Evolutionary conservation across 2,329 filamentous ascomycete genomes (phyloP).

Genomic region (Madurella mycetomatis): DNA sequence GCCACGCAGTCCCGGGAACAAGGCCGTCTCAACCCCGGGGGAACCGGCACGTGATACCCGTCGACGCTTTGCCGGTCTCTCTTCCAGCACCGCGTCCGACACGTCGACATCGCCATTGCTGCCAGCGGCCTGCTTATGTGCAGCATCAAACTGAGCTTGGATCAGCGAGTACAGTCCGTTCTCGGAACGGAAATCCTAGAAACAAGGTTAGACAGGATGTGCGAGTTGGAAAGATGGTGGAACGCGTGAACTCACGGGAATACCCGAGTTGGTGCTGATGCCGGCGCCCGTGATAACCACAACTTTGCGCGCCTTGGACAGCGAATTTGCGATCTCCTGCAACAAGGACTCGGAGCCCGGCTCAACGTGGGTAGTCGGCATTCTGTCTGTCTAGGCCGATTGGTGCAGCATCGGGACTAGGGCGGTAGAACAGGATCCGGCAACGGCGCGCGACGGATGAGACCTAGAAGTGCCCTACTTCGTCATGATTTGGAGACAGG

Average conservation of each 20-base stretch:
- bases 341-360: constrained; percentile 49
- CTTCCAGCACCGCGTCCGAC: constrained; percentile 24
- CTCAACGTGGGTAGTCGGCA: constrained; percentile 56
- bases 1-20: constrained; percentile 8
- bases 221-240: neutral
- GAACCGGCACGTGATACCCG: constrained; percentile 29
- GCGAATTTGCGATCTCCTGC: constrained; percentile 60
- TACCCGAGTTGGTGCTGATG: constrained; percentile 72
- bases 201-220: constrained; percentile 16
- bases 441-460: neutral
- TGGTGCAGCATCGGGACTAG: constrained; percentile 1
- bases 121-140: constrained; percentile 30
- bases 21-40: neutral
- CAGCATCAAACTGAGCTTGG: constrained; percentile 60
- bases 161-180: constrained; percentile 70
- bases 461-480: neutral
- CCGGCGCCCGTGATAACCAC: constrained; percentile 68
- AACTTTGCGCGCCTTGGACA: constrained; percentile 64
- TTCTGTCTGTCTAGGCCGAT: constrained; percentile 34
- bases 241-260: constrained; percentile 52
- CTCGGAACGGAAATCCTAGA: constrained; percentile 66
- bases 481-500: neutral
- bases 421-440: neutral
- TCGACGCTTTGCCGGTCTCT: constrained; percentile 33
- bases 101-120: constrained; percentile 32